Conservation (phyloP, 805 yeast species). For the Cyberlindnera mrakii region DNA sequence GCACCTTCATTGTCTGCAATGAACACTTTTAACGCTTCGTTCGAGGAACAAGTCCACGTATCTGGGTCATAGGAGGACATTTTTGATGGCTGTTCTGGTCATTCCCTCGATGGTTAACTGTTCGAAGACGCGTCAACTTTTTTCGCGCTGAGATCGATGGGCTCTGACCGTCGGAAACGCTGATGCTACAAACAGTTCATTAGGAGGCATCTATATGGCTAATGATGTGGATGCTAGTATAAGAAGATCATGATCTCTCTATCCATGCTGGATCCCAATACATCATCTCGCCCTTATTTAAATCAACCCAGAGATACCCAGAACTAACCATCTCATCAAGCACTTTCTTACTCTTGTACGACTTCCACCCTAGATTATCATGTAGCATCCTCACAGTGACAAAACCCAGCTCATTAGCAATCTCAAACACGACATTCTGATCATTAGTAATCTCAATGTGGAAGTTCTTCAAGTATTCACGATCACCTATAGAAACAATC, state of each 20-base stretch:
- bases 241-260: not conserved
- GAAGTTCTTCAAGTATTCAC: slow-evolving; percentile 47
- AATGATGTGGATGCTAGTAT: no score
- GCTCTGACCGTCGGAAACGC: not conserved
- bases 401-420: slow-evolving; percentile 73
- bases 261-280: slow-evolving; percentile 76
- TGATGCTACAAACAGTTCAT: no score
- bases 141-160: not conserved
- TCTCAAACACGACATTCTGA: slow-evolving; percentile 63
- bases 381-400: slow-evolving; percentile 56
- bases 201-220: no score
- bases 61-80: slow-evolving; percentile 53
- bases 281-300: slow-evolving; percentile 33
- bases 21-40: slow-evolving; percentile 56
- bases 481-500: slow-evolving; percentile 47
- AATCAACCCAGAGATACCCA: slow-evolving; percentile 86
- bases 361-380: slow-evolving; percentile 77
- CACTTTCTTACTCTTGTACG: slow-evolving; percentile 51
- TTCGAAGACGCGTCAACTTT: not conserved
- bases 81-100: slow-evolving; percentile 10
- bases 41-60: slow-evolving; percentile 70
- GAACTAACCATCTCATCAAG: slow-evolving; percentile 73
- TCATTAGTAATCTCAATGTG: slow-evolving; percentile 62
- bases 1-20: slow-evolving; percentile 54
- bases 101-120: not conserved